Evolutionary conservation across 352 stramenopile species (phyloP).

Genomic region (Globisporangium yorkense): DNA sequence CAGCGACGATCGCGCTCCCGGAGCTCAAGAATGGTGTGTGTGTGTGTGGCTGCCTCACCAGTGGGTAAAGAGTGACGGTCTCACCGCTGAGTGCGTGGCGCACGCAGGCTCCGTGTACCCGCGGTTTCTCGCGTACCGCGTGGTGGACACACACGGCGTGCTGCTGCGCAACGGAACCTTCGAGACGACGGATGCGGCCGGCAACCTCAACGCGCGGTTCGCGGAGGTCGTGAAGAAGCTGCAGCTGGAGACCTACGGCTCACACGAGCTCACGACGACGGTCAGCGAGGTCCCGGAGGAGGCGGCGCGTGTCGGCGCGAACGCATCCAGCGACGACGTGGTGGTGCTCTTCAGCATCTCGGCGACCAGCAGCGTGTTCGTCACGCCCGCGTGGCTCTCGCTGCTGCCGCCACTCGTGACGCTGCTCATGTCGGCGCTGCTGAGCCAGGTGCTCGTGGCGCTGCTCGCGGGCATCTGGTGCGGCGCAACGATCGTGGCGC

Average conservation of each 20-base stretch:
- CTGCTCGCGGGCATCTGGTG: slow-evolving; percentile 86
- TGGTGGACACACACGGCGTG: slow-evolving; percentile 42
- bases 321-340: slow-evolving; percentile 7
- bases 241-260: slow-evolving; percentile 33
- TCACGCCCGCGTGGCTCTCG: slow-evolving; percentile 69
- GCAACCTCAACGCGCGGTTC: slow-evolving; percentile 56
- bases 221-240: slow-evolving; percentile 34
- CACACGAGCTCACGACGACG: slow-evolving; percentile 50
- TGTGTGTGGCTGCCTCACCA: no score
- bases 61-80: not conserved
- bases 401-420: slow-evolving; percentile 71
- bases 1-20: slow-evolving; percentile 53
- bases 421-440: slow-evolving; percentile 59
- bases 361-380: slow-evolving; percentile 35
- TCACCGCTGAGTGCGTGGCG: not conserved
- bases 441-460: slow-evolving; percentile 77
- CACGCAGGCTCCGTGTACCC: slow-evolving; percentile 69
- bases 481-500: slow-evolving; percentile 75
- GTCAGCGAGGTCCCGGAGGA: slow-evolving; percentile 11
- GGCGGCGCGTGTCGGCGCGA: not conserved
- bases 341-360: slow-evolving; percentile 31
- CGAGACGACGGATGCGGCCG: slow-evolving; percentile 54
- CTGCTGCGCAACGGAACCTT: slow-evolving; percentile 57
- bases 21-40: slow-evolving; percentile 68
- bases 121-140: slow-evolving; percentile 39